Evolutionary conservation across 169 alveolate genomes (phyloP).

Genomic region (Theileria annulata): DNA sequence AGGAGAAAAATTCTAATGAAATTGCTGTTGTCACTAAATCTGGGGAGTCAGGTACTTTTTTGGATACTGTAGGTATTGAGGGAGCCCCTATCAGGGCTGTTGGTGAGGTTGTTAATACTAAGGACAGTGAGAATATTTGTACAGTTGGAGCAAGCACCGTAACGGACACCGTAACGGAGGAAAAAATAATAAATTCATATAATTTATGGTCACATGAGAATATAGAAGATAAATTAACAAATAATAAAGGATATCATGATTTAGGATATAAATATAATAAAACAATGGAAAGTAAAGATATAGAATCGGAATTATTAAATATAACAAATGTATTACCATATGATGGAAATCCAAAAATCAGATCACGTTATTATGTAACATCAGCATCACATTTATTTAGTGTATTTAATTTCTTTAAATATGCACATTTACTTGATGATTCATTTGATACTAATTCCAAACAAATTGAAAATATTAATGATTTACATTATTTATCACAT

Average conservation of each 20-base stretch:
- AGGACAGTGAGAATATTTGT: too few relatives aligned
- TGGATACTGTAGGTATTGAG: too few relatives aligned
- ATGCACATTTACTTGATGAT: slow-evolving; percentile 69
- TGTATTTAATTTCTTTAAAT: slow-evolving; percentile 73
- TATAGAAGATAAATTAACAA: background rate
- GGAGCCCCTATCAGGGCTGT: too few relatives aligned
- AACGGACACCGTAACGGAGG: background rate
- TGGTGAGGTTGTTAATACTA: too few relatives aligned
- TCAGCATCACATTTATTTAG: slow-evolving; percentile 85
- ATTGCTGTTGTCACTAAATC: too few relatives aligned
- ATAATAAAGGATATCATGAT: background rate
- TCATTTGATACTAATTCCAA: slow-evolving; percentile 61
- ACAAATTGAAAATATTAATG: slow-evolving; percentile 67
- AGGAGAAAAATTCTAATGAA: too few relatives aligned
- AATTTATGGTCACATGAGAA: slow-evolving; percentile 14
- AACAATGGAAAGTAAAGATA: background rate
- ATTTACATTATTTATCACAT: slow-evolving; percentile 82
- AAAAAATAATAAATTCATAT: background rate
- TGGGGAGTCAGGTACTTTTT: too few relatives aligned
- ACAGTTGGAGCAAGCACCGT: too few relatives aligned
- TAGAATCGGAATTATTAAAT: background rate
- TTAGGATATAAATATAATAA: background rate
- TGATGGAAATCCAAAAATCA: slow-evolving; percentile 84
- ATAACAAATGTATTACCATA: too few relatives aligned
- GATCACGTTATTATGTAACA: slow-evolving; percentile 87